Evolutionary conservation across 176 grass and related monocot genomes (phyloP).

Genomic region (Oryza nivara): DNA sequence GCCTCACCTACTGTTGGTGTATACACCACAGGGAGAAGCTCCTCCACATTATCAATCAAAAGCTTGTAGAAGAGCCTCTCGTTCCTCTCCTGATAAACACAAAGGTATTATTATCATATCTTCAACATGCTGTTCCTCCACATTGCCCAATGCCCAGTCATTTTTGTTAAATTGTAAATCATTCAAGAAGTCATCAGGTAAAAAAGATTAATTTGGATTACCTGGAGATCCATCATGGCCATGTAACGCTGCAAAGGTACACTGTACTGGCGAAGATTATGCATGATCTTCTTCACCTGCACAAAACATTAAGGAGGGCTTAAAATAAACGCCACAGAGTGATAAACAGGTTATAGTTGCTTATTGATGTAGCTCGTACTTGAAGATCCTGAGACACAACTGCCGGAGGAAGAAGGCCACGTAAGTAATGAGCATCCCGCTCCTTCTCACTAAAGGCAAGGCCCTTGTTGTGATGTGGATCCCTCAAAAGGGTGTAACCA

Average conservation of each 20-base stretch:
- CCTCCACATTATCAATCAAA: slow-evolving; percentile 97
- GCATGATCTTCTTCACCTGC: slow-evolving; percentile 88
- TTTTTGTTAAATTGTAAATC: not conserved
- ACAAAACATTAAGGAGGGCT: slow-evolving; percentile 32
- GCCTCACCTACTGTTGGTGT: slow-evolving; percentile 98
- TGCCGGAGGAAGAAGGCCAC: slow-evolving; percentile 88
- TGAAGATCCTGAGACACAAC: slow-evolving; percentile 79
- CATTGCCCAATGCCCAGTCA: not conserved
- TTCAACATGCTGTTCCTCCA: not conserved
- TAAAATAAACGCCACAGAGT: not conserved
- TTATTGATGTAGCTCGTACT: slow-evolving; percentile 39
- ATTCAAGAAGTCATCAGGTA: slow-evolving; percentile 8
- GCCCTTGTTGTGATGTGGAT: slow-evolving; percentile 95
- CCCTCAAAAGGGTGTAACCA: slow-evolving; percentile 85
- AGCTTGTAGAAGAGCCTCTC: slow-evolving; percentile 99
- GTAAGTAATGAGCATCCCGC: slow-evolving; percentile 90
- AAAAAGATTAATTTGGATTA: slow-evolving; percentile 31
- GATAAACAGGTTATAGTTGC: slow-evolving; percentile 16
- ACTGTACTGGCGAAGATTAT: slow-evolving; percentile 80
- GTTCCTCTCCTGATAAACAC: slow-evolving; percentile 69
- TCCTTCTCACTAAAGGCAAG: slow-evolving; percentile 81
- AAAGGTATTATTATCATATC: not conserved
- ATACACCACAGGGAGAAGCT: slow-evolving; percentile 92
- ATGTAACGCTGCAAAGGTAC: slow-evolving; percentile 88
- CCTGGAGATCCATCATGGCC: slow-evolving; percentile 99